phyloP scores from a whole-genome alignment of 1,139 yeast species.

The Candida sp. region DNA sequence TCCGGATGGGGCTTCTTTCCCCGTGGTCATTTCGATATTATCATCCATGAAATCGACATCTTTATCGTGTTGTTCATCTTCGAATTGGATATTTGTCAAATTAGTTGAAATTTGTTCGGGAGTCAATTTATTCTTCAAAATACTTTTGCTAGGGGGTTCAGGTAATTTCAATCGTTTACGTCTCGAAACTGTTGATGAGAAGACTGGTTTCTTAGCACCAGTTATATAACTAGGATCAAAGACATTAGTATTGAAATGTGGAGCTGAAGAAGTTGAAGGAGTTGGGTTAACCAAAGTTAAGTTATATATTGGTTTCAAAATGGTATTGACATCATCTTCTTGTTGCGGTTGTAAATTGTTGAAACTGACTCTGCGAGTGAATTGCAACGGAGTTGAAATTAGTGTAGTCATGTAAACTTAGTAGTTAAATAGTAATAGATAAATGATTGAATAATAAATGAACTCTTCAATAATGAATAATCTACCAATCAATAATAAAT shows the following conservation, averaged over 20 bases:
- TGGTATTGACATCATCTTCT: constrained; percentile 17
- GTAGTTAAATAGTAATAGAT: too few species aligned
- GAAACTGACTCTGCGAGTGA: constrained; percentile 42
- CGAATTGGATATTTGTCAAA: constrained; percentile 18
- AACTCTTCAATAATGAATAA: too few species aligned
- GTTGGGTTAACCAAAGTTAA: neutral
- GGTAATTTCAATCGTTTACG: constrained; percentile 16
- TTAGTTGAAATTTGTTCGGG: constrained; percentile 27
- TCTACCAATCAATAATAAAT: too few species aligned
- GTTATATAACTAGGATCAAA: neutral
- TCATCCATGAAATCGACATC: constrained; percentile 14
- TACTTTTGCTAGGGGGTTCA: constrained; percentile 35
- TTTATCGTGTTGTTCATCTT: constrained; percentile 19
- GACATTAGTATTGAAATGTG: constrained; percentile 4
- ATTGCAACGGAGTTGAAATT: neutral
- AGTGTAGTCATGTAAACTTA: neutral
- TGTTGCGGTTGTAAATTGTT: constrained; percentile 30
- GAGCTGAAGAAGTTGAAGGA: constrained; percentile 1
- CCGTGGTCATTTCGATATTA: constrained; percentile 5
- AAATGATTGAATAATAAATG: too few species aligned
- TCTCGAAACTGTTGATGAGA: neutral
- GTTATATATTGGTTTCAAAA: constrained; percentile 1
- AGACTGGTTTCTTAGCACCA: constrained; percentile 2
- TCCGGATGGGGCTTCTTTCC: constrained; percentile 6
- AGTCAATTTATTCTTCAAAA: constrained; percentile 36